Percentiles rank a stretch among this genome's conserved stretches.
phyloP scores from a whole-genome alignment of 2,329 filamentous ascomycete genomes.

The Fusarium brevicatenulatum region DNA sequence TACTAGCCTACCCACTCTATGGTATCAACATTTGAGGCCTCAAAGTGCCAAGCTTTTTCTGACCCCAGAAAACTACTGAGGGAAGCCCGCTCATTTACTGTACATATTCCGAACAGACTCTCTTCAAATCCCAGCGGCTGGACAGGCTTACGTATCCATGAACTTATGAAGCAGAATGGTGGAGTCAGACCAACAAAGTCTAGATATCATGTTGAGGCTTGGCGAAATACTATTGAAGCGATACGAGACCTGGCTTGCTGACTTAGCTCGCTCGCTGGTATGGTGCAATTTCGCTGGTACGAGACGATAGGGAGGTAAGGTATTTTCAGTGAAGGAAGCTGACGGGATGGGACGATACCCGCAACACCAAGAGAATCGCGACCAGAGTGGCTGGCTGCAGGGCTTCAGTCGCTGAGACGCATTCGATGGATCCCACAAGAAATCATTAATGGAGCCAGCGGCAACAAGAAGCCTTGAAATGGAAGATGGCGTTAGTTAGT shows the following conservation, averaged over 20 bases:
- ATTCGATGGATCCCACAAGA: slow-evolving; percentile 10
- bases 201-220: slow-evolving; percentile 29
- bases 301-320: not conserved
- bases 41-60: slow-evolving; percentile 23
- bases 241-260: slow-evolving; percentile 26
- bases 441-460: slow-evolving; percentile 20
- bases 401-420: slow-evolving; percentile 5
- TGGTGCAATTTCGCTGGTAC: slow-evolving; percentile 27
- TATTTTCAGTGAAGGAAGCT: slow-evolving; percentile 12
- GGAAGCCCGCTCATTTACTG: slow-evolving; percentile 18
- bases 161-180: slow-evolving; percentile 8
- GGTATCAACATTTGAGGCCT: slow-evolving; percentile 6
- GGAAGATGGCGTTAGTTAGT: slow-evolving; percentile 36
- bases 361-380: slow-evolving; percentile 14
- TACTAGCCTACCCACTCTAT: not conserved
- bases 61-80: slow-evolving; percentile 9
- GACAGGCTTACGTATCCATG: slow-evolving; percentile 20
- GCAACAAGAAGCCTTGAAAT: slow-evolving; percentile 17
- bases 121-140: slow-evolving; percentile 5
- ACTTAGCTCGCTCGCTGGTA: slow-evolving; percentile 9
- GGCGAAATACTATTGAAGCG: slow-evolving; percentile 25
- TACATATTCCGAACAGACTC: not conserved
- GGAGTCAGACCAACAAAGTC: slow-evolving; percentile 22
- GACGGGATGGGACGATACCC: not conserved
- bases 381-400: slow-evolving; percentile 9